These are phyloP conservation scores for Phaffomyces opuntiae DNA, from an alignment of 805 yeast genomes.

Conservation along the genomic window DNA sequence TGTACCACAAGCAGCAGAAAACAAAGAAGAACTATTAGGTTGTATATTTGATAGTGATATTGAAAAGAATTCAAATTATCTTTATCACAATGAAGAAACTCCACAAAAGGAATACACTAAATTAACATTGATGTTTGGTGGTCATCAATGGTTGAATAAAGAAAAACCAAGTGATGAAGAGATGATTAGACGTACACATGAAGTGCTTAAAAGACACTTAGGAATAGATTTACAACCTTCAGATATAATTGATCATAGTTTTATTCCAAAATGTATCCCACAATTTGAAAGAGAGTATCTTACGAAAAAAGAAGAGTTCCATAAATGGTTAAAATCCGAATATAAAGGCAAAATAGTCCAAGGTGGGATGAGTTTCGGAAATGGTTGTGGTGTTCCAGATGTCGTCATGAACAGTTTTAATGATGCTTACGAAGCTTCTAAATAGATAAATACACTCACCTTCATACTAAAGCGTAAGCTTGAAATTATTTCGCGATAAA, in stretches of 20 bases:
- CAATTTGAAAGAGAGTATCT: slow-evolving; percentile 70
- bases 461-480: not conserved
- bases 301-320: slow-evolving; percentile 31
- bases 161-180: slow-evolving; percentile 10
- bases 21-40: slow-evolving; percentile 62
- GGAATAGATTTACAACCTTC: slow-evolving; percentile 25
- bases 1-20: slow-evolving; percentile 49
- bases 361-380: slow-evolving; percentile 78
- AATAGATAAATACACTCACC: not conserved
- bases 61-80: slow-evolving; percentile 44
- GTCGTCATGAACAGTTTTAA: slow-evolving; percentile 60
- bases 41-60: slow-evolving; percentile 87
- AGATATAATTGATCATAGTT: slow-evolving; percentile 24
- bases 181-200: slow-evolving; percentile 26
- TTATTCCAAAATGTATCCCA: slow-evolving; percentile 64
- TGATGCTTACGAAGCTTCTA: slow-evolving; percentile 33
- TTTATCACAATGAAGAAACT: slow-evolving; percentile 17
- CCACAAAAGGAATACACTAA: slow-evolving; percentile 43
- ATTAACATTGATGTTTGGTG: slow-evolving; percentile 88
- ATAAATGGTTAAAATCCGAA: slow-evolving; percentile 25
- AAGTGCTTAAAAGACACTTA: slow-evolving; percentile 34
- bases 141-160: slow-evolving; percentile 34
- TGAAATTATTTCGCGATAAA: not conserved
- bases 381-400: slow-evolving; percentile 87
- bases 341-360: slow-evolving; percentile 40